phyloP scores from a whole-genome alignment of 1,284 basidiomycete genomes.

The Cerrena zonata region DNA sequence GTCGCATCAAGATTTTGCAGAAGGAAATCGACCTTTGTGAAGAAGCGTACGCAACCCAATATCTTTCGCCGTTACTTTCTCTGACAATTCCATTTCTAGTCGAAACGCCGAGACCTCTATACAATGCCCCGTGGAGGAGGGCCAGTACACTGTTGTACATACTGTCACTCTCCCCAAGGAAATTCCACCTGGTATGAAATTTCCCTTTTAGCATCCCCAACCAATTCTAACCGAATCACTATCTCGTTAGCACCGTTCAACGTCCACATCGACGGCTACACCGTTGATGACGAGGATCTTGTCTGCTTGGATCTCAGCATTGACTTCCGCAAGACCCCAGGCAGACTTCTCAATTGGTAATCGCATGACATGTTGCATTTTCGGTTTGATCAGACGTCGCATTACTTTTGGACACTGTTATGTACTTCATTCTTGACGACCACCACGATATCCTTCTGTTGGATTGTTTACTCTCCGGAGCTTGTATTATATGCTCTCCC shows the following conservation, averaged over 20 bases:
- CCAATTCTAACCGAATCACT: slow-evolving; percentile 1
- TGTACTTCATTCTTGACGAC: neutral
- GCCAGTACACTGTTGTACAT: slow-evolving; percentile 67
- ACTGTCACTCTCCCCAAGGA: slow-evolving; percentile 81
- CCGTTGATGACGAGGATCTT: slow-evolving; percentile 72
- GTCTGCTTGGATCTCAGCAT: slow-evolving; percentile 77
- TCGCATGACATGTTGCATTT: neutral
- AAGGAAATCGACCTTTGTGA: slow-evolving; percentile 85
- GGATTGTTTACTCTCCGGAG: too few species aligned
- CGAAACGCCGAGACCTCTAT: slow-evolving; percentile 65
- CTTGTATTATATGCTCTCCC: too few species aligned
- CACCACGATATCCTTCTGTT: neutral
- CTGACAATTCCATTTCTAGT: slow-evolving; percentile 30
- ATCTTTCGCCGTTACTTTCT: slow-evolving; percentile 5
- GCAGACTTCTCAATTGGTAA: slow-evolving; percentile 6
- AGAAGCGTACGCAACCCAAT: slow-evolving; percentile 70
- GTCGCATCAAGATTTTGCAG: slow-evolving; percentile 75
- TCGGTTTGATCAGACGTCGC: neutral
- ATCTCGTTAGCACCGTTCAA: slow-evolving; percentile 72
- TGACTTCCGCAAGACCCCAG: slow-evolving; percentile 46
- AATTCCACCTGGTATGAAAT: slow-evolving; percentile 73
- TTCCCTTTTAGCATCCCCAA: neutral
- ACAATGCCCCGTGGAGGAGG: slow-evolving; percentile 73
- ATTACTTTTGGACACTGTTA: neutral
- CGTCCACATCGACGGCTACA: slow-evolving; percentile 70